Evolutionary conservation across 192 early-diverging fungal genomes (phyloP).

Genomic region (Coemansia javaensis): DNA sequence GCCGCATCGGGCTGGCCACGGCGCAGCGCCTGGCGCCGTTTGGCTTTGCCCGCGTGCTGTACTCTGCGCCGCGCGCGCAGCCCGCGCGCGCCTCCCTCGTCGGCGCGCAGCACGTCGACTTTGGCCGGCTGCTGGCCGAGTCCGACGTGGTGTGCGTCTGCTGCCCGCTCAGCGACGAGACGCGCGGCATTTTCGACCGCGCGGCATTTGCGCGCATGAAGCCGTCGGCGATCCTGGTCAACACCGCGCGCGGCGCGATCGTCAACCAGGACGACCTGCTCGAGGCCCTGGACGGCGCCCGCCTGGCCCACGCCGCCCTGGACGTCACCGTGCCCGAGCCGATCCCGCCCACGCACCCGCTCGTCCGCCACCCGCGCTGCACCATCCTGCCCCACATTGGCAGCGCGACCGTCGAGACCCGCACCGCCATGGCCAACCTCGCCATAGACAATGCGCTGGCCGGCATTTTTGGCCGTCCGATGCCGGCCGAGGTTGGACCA

Average conservation of each 20-base stretch:
- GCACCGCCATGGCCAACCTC: conserved; percentile 73
- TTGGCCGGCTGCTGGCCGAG: conserved; percentile 57
- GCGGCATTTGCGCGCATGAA: conserved; percentile 69
- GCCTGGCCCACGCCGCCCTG: conserved; percentile 67
- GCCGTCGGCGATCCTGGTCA: conserved; percentile 63
- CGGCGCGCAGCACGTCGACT: conserved; percentile 47
- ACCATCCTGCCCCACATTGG: conserved; percentile 83
- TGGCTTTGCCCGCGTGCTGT: conserved; percentile 61
- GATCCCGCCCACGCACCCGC: conserved; percentile 56
- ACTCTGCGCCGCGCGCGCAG: conserved; percentile 56
- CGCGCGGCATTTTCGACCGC: conserved; percentile 65
- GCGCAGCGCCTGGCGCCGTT: conserved; percentile 68
- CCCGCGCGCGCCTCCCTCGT: conserved; percentile 42
- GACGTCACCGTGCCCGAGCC: conserved; percentile 90
- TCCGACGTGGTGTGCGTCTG: conserved; percentile 72
- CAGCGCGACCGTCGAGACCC: conserved; percentile 75
- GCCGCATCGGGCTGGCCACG: conserved; percentile 75
- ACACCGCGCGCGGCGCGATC: conserved; percentile 74
- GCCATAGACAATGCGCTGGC: conserved; percentile 68
- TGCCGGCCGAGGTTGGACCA: conserved; percentile 34
- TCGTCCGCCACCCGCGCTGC: conserved; percentile 58
- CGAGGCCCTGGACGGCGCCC: conserved; percentile 55
- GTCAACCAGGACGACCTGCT: conserved; percentile 71
- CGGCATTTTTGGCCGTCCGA: conserved; percentile 51
- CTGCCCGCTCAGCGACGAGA: conserved; percentile 68